Conservation (phyloP, 202 grass and related monocot species). For the Zoysia matrella region DNA sequence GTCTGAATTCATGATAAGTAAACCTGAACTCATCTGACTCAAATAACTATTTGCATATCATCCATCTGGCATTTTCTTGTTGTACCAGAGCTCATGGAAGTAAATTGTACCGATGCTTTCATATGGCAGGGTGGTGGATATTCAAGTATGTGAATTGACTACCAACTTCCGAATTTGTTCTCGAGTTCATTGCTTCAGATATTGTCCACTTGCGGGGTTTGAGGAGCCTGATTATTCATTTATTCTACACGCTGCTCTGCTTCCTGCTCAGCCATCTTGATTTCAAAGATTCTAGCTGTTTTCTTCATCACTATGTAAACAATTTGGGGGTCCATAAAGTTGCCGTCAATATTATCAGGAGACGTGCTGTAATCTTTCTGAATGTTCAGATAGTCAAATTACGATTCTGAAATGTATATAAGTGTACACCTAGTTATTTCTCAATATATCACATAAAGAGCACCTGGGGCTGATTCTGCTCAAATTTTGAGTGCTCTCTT, state of each 20-base stretch:
- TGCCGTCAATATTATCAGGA: too few species aligned
- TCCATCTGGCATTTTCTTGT: slow-evolving; percentile 3
- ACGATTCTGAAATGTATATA: too few species aligned
- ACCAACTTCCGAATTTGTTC: not conserved
- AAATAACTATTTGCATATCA: not conserved
- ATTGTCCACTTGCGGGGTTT: not conserved
- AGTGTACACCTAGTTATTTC: too few species aligned
- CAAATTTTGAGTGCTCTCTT: too few species aligned
- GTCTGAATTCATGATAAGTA: not conserved
- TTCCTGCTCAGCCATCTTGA: not conserved
- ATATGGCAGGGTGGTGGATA: not conserved
- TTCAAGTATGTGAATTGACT: not conserved
- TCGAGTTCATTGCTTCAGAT: not conserved
- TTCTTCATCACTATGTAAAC: too few species aligned
- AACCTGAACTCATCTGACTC: not conserved
- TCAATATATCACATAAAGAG: too few species aligned
- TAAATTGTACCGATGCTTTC: not conserved
- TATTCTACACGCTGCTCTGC: not conserved
- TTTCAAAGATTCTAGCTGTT: not conserved
- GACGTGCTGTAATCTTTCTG: too few species aligned
- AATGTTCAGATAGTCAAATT: too few species aligned
- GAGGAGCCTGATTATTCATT: not conserved
- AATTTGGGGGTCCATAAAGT: too few species aligned
- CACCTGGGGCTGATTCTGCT: too few species aligned
- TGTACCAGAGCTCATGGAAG: slow-evolving; percentile 8